A percentile compares a stretch with the other conserved stretches of the same genome.
phyloP scores from a whole-genome alignment of 305 asterid species.

The Solanum aculeatissimum region DNA sequence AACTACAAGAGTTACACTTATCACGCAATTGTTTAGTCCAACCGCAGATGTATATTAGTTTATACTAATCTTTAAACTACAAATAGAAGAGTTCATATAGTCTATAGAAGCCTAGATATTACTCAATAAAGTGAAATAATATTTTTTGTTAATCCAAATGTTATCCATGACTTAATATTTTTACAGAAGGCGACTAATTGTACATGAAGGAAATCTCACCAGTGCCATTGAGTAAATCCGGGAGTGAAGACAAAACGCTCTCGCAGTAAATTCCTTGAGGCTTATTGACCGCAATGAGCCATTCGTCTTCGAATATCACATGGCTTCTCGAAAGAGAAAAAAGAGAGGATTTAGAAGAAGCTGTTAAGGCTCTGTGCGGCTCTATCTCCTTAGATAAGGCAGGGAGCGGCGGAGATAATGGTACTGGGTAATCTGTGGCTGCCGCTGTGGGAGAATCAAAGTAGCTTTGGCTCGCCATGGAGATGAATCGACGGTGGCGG shows the following conservation, averaged over 20 bases:
- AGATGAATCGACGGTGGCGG: constrained; percentile 9
- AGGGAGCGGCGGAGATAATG: constrained; percentile 71
- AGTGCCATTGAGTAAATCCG: constrained; percentile 24
- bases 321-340: constrained; percentile 52
- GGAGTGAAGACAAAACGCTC: constrained; percentile 42
- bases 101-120: not conserved
- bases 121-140: not conserved
- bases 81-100: not conserved
- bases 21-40: not conserved
- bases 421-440: constrained; percentile 47
- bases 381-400: constrained; percentile 57
- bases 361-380: constrained; percentile 63
- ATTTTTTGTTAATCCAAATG: not conserved
- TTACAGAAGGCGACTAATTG: not conserved
- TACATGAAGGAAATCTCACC: constrained; percentile 19
- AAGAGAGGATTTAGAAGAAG: constrained; percentile 62
- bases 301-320: constrained; percentile 66
- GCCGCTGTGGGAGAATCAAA: constrained; percentile 6
- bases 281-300: constrained; percentile 81
- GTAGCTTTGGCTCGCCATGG: constrained; percentile 38
- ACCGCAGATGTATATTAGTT: not conserved
- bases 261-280: constrained; percentile 87
- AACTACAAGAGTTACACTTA: not conserved
- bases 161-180: too few relatives aligned
- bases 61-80: not conserved